A percentile compares a stretch with the other conserved stretches of the same genome.
Evolutionary conservation across 2,329 filamentous ascomycete genomes (phyloP).

Genomic region (Fusarium equiseti): DNA sequence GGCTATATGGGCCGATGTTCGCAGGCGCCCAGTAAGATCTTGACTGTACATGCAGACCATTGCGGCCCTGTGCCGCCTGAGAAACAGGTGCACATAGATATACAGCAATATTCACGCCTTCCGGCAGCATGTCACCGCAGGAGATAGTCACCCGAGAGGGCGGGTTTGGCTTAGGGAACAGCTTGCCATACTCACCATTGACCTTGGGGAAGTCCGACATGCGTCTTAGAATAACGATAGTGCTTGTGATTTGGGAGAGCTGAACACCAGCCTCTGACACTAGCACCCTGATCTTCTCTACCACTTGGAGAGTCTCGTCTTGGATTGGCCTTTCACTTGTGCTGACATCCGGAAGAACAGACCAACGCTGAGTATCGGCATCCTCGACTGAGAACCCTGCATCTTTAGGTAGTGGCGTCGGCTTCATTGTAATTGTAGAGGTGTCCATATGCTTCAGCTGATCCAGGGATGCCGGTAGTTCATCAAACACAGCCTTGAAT

Average conservation of each 20-base stretch:
- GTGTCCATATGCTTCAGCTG: constrained; percentile 9
- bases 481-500: constrained; percentile 62
- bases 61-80: constrained; percentile 55
- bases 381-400: constrained; percentile 31
- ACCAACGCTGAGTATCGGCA: constrained; percentile 53
- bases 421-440: constrained; percentile 13
- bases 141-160: constrained; percentile 87
- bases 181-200: constrained; percentile 79
- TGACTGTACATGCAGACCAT: constrained; percentile 88
- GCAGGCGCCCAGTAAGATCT: constrained; percentile 97
- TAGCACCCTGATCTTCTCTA: constrained; percentile 58
- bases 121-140: constrained; percentile 75
- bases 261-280: constrained; percentile 52
- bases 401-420: constrained; percentile 1
- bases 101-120: constrained; percentile 70
- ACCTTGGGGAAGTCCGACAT: constrained; percentile 84
- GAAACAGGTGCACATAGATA: constrained; percentile 58
- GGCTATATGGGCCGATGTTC: constrained; percentile 97
- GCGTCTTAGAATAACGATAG: constrained; percentile 76
- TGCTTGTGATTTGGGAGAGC: constrained; percentile 62
- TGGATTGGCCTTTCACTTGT: constrained; percentile 53
- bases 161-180: constrained; percentile 84
- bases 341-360: constrained; percentile 51
- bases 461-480: constrained; percentile 40
- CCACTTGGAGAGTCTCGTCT: constrained; percentile 62